Base-by-base conservation (phyloP, 2,329 filamentous ascomycete species). In the Fusarium neocosmosporiellum region DNA sequence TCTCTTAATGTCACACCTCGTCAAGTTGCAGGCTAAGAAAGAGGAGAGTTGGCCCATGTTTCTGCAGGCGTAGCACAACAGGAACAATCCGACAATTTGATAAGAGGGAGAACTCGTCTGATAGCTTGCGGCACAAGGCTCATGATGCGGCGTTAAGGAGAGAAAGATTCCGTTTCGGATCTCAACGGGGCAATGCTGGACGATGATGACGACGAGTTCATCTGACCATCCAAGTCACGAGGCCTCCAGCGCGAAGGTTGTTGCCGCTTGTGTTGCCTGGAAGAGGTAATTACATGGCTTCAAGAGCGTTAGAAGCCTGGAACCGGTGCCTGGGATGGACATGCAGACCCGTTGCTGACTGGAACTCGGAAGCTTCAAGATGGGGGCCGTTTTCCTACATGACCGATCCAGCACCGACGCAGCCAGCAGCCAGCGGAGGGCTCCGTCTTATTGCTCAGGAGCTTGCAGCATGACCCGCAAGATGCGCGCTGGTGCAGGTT, bases 131-230 rank as follows among this genome's bases (percentile, higher is more conserved):
- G 55, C 66, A 66, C 62, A 24, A 63, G 53, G 29, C 57, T 59
- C 33, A 57, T 54, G 46, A 62, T 54, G 48, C 61, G 37, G 48
- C 66, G 46, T 58, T 5, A 18, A 58, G 43, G 43, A 39, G 59
- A 41, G 31, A 20, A 59, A n/a, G 22, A 29, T 46, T n/a, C 43
- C 34, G 41, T 59, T 72, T 63, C 54, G 39, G 11, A 48, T 54
- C 50, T 33, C 18, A 18, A 34, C 29, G 37, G 63, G 67, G 50
- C 61, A 65, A 71, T 53, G 46, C 61, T 57, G 39, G 27, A 72
- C 39, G 55, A 65, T 59, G 65, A 71, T 54, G 67, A 68, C 63
- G 71, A 72, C 71, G 71, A 74, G 61, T 72, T 54, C 34, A 73
- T 54, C 67, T 54, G 57, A 16, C 22, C 50, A 58, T 58, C 18